These are phyloP conservation scores for Penicillium polonicum DNA, from an alignment of 2,329 filamentous ascomycete species.

Conservation along the genomic window DNA sequence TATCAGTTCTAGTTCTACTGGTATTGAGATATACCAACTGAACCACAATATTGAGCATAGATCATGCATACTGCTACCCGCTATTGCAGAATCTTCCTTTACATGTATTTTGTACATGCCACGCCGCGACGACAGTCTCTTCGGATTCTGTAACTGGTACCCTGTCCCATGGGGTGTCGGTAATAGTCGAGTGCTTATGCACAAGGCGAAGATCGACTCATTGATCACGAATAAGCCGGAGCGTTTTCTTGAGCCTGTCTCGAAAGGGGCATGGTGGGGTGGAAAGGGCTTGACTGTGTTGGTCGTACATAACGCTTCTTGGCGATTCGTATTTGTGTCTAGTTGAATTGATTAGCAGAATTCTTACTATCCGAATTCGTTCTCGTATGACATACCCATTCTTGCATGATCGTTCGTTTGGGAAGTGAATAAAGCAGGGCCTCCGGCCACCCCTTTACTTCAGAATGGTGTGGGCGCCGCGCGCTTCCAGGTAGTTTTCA, in stretches of 20 bases:
- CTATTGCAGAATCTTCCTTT: background rate
- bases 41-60: background rate
- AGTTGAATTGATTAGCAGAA: constrained; percentile 1
- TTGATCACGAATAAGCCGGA: constrained; percentile 99
- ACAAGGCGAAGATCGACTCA: constrained; percentile 70
- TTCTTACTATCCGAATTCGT: too few relatives aligned
- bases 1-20: background rate
- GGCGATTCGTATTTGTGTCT: constrained; percentile 6
- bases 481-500: constrained; percentile 84
- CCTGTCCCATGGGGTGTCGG: constrained; percentile 70
- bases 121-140: constrained; percentile 56
- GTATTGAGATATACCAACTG: background rate
- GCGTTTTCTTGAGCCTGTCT: constrained; percentile 80
- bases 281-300: constrained; percentile 95
- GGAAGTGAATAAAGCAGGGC: background rate
- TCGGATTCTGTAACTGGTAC: constrained; percentile 59
- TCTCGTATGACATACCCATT: background rate
- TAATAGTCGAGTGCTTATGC: constrained; percentile 62
- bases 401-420: background rate
- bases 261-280: constrained; percentile 78
- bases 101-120: constrained; percentile 10
- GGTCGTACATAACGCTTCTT: constrained; percentile 64
- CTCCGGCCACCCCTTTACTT: constrained; percentile 56
- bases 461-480: constrained; percentile 88
- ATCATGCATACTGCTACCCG: background rate